These are phyloP conservation scores for Avena insularis DNA, from an alignment of 176 grass and related monocot genomes.

Conservation along the genomic window DNA sequence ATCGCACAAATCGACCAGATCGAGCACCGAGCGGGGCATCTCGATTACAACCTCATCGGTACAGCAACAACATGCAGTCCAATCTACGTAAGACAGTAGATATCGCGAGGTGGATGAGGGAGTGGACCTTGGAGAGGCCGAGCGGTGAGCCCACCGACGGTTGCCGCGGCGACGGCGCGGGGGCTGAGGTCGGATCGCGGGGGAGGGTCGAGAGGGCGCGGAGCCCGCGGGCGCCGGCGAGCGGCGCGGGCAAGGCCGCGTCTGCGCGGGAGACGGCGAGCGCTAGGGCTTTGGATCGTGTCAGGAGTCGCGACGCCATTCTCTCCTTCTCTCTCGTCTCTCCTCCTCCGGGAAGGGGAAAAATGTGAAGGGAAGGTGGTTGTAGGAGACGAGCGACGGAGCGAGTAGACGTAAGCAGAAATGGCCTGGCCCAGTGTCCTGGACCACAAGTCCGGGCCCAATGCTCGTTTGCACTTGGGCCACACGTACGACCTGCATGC, in stretches of 20 bases:
- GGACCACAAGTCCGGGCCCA: too few relatives aligned
- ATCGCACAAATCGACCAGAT: not conserved
- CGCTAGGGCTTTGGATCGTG: constrained; percentile 55
- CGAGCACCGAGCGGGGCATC: not conserved
- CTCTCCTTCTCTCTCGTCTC: not conserved
- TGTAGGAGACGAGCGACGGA: not conserved
- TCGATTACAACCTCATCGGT: not conserved
- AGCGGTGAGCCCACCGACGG: constrained; percentile 27
- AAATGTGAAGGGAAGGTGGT: not conserved
- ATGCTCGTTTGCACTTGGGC: too few relatives aligned
- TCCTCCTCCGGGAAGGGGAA: not conserved
- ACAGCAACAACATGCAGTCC: not conserved
- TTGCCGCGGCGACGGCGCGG: constrained; percentile 18
- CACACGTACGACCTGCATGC: too few relatives aligned
- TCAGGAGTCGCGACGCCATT: constrained; percentile 57
- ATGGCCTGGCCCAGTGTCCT: not conserved
- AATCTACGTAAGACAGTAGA: not conserved
- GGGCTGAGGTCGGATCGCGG: constrained; percentile 27
- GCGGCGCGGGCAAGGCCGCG: not conserved
- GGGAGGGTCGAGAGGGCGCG: constrained; percentile 40
- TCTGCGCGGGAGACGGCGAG: constrained; percentile 36
- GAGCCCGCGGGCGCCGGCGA: not conserved
- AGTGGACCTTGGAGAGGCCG: constrained; percentile 49
- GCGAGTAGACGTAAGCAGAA: not conserved
- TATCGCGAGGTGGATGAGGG: not conserved